Conservation (phyloP, 2,329 filamentous ascomycete genomes). For the Ophiognomonia clavigignenti-juglandacearum region DNA sequence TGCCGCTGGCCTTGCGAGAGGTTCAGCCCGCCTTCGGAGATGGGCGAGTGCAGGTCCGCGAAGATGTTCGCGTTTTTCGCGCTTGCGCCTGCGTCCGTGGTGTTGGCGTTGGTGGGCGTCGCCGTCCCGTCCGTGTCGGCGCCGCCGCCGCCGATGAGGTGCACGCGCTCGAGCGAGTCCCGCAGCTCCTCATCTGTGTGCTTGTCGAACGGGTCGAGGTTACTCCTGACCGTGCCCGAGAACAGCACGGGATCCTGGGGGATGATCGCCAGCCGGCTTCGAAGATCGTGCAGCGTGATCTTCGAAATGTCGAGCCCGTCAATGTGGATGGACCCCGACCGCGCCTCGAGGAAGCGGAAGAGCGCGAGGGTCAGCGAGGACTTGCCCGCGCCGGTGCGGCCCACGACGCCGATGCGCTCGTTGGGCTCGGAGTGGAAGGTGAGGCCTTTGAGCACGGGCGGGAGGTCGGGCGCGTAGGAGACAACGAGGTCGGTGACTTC, state of each 20-base stretch:
- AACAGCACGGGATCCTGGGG: constrained; percentile 78
- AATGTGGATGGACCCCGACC: constrained; percentile 61
- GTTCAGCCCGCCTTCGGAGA: constrained; percentile 70
- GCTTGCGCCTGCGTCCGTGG: constrained; percentile 33
- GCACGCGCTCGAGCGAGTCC: constrained; percentile 65
- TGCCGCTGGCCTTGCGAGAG: constrained; percentile 73
- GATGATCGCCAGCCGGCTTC: constrained; percentile 74
- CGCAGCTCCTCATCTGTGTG: constrained; percentile 64
- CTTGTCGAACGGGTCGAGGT: constrained; percentile 72
- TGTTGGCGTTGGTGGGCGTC: too few relatives aligned
- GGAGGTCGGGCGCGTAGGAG: constrained; percentile 65
- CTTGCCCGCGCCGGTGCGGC: constrained; percentile 74
- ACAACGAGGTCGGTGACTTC: constrained; percentile 71
- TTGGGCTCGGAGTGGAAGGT: constrained; percentile 62
- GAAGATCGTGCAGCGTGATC: constrained; percentile 64
- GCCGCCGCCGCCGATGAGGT: constrained; percentile 45
- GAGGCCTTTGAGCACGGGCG: constrained; percentile 65
- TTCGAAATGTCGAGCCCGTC: constrained; percentile 72
- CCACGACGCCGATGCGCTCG: constrained; percentile 71
- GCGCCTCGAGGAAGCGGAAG: constrained; percentile 71
- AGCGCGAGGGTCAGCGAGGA: constrained; percentile 70
- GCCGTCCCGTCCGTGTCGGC: constrained; percentile 31
- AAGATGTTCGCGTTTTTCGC: constrained; percentile 62
- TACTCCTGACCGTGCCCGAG: constrained; percentile 70
- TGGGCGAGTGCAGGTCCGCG: constrained; percentile 53